A percentile compares a stretch with the other conserved stretches of the same genome.
Evolutionary conservation across 495 filamentous ascomycete genomes (phyloP).

Genomic region (Symbiotaphrina buchneri): DNA sequence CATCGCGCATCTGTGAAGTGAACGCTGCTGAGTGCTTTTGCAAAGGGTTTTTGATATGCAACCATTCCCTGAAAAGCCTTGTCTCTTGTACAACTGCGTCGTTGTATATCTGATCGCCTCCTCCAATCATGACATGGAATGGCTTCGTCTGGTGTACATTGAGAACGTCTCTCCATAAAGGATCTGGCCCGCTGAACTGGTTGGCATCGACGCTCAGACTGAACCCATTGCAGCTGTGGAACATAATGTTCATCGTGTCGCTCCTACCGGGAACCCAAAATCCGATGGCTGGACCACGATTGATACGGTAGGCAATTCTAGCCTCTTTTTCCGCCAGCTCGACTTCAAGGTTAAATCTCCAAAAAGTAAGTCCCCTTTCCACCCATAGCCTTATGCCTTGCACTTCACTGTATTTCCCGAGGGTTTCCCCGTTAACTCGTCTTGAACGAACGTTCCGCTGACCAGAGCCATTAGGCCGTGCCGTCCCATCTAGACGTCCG

Average conservation of each 20-base stretch:
- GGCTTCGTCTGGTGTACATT: slow-evolving; percentile 81
- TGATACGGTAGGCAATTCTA: slow-evolving; percentile 88
- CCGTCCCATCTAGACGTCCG: slow-evolving; percentile 7
- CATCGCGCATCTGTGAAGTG: slow-evolving; percentile 52
- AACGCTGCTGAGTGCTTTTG: slow-evolving; percentile 59
- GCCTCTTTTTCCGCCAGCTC: slow-evolving; percentile 56
- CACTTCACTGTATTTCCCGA: slow-evolving; percentile 56
- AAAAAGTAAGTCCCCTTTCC: slow-evolving; percentile 81
- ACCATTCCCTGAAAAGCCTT: slow-evolving; percentile 57
- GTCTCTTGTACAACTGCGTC: slow-evolving; percentile 59
- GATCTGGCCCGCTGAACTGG: slow-evolving; percentile 74
- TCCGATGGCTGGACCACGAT: slow-evolving; percentile 63
- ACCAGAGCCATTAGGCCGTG: background rate
- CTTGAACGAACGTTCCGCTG: background rate
- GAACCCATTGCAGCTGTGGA: slow-evolving; percentile 94
- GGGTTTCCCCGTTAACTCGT: slow-evolving; percentile 41
- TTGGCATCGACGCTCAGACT: slow-evolving; percentile 55
- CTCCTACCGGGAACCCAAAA: slow-evolving; percentile 87
- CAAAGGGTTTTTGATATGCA: slow-evolving; percentile 52
- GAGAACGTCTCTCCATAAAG: slow-evolving; percentile 87
- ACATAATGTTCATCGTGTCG: slow-evolving; percentile 95
- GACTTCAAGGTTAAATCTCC: slow-evolving; percentile 86
- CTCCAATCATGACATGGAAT: slow-evolving; percentile 97
- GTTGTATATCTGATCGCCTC: slow-evolving; percentile 94
- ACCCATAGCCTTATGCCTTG: slow-evolving; percentile 62